These are phyloP conservation scores for Conticribra guillardii DNA, from an alignment of 108 stramenopile genomes.

Conservation along the genomic window DNA sequence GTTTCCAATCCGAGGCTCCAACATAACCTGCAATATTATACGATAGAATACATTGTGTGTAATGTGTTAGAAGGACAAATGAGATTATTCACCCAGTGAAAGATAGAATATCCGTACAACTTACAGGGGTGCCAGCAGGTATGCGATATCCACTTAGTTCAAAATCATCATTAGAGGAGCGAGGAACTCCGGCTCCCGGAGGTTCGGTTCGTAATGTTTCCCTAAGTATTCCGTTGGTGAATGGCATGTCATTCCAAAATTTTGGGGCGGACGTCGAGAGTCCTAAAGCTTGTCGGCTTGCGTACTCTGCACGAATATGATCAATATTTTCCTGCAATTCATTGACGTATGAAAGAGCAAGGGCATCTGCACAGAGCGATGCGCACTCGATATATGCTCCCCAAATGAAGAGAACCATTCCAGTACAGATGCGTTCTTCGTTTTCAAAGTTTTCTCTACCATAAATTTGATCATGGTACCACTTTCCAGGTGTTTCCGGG, in stretches of 20 bases:
- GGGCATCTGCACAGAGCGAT: constrained; percentile 14
- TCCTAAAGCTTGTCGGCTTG: background rate
- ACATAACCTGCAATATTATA: too few species aligned
- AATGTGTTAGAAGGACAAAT: too few species aligned
- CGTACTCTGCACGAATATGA: background rate
- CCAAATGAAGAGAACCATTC: constrained; percentile 31
- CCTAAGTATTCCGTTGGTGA: constrained; percentile 23
- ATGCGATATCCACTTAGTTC: constrained; percentile 28
- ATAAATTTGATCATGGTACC: constrained; percentile 15
- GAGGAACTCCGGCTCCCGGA: constrained; percentile 26
- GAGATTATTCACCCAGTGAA: too few species aligned
- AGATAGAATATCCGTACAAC: too few species aligned
- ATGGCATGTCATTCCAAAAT: constrained; percentile 29
- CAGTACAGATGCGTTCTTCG: constrained; percentile 15
- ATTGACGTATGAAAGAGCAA: constrained; percentile 3
- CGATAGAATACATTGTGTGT: too few species aligned
- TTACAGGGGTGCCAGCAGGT: constrained; percentile 15
- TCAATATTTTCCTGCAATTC: constrained; percentile 4
- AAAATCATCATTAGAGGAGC: constrained; percentile 24
- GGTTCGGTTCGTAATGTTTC: constrained; percentile 26
- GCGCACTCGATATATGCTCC: constrained; percentile 43
- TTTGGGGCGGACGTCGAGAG: constrained; percentile 1
- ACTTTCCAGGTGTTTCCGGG: constrained; percentile 10
- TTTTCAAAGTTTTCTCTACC: constrained; percentile 7
- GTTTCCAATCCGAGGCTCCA: constrained; percentile 35